phyloP scores from a whole-genome alignment of 129 eudicot genomes.

The Arctium minus region DNA sequence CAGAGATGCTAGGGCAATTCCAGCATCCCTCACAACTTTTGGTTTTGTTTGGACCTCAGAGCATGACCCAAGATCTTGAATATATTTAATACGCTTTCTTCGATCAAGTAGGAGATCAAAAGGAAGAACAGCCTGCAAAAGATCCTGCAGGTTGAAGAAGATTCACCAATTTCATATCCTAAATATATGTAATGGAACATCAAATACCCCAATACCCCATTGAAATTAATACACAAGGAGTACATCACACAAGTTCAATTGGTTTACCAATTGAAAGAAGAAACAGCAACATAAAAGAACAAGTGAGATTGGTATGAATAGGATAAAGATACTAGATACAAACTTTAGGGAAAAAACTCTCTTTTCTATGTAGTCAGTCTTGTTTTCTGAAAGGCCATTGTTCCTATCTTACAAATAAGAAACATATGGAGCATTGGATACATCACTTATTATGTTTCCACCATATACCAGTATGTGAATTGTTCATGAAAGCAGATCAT shows the following conservation, averaged over 20 bases:
- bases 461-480: neutral
- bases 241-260: neutral
- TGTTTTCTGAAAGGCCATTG: neutral
- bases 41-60: constrained; percentile 56
- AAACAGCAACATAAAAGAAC: neutral
- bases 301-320: neutral
- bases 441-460: neutral
- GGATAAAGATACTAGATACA: neutral
- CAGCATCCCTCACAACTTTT: constrained; percentile 95
- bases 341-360: neutral
- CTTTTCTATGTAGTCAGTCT: neutral
- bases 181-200: neutral
- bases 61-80: constrained; percentile 43
- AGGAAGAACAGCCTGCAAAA: constrained; percentile 89
- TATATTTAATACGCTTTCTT: constrained; percentile 62
- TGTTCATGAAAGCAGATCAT: neutral
- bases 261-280: neutral
- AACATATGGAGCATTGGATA: neutral
- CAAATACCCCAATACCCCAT: neutral
- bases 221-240: neutral
- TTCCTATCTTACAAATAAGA: neutral
- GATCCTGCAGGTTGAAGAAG: constrained; percentile 56
- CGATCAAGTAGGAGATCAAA: constrained; percentile 83
- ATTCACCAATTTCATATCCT: constrained; percentile 7
- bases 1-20: constrained; percentile 79